Conservation (phyloP, 441 rosid species). For the Breynia disticha region DNA sequence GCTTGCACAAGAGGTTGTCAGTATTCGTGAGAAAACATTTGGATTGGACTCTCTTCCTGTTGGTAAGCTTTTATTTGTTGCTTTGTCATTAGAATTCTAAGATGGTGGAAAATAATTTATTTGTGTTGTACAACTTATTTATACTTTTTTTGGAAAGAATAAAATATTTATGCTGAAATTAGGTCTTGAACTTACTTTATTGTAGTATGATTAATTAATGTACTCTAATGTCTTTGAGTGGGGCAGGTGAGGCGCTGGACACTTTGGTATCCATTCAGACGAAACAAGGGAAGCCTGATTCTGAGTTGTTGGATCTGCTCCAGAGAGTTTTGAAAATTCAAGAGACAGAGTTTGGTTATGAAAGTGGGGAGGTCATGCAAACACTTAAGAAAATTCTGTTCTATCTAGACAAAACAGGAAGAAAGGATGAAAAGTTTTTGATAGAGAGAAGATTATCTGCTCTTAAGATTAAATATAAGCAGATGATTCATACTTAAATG, state of each 20-base stretch:
- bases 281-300: constrained; percentile 42
- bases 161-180: neutral
- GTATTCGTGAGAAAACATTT: constrained; percentile 62
- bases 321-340: constrained; percentile 62
- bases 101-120: neutral
- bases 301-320: constrained; percentile 35
- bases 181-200: neutral
- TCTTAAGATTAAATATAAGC: constrained; percentile 44
- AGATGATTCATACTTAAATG: constrained; percentile 34
- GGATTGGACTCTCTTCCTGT: constrained; percentile 67
- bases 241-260: constrained; percentile 78
- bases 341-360: constrained; percentile 63
- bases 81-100: neutral
- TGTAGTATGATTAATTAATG: neutral
- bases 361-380: constrained; percentile 49
- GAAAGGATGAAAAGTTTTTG: constrained; percentile 49
- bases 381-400: constrained; percentile 61
- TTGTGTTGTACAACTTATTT: neutral
- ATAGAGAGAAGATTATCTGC: constrained; percentile 51
- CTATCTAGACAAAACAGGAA: constrained; percentile 54
- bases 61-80: constrained; percentile 31
- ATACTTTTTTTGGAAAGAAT: neutral
- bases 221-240: neutral
- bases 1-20: constrained; percentile 42
- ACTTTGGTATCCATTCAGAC: constrained; percentile 61